phyloP scores from a whole-genome alignment of 2,329 filamentous ascomycete genomes.

The Verticillium isaacii region DNA sequence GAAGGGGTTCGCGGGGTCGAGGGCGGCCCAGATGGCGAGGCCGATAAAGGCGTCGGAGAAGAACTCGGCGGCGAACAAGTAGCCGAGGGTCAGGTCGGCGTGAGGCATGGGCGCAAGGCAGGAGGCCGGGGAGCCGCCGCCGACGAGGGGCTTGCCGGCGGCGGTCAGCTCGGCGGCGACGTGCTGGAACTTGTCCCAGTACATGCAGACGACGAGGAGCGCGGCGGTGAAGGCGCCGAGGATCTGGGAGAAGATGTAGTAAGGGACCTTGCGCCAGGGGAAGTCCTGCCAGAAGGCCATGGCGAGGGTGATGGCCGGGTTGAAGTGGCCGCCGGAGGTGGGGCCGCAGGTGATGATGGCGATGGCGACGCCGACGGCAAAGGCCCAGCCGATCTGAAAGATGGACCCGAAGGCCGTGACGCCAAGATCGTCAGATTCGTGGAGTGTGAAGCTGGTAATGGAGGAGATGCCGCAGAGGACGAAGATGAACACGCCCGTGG shows the following conservation, averaged over 20 bases:
- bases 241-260: constrained; percentile 53
- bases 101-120: constrained; percentile 51
- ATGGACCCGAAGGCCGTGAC: constrained; percentile 35
- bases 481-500: constrained; percentile 53
- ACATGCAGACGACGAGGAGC: constrained; percentile 50
- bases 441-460: constrained; percentile 43
- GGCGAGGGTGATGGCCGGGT: constrained; percentile 43
- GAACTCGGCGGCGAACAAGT: constrained; percentile 54
- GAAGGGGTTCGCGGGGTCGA: constrained; percentile 56
- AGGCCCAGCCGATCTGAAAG: constrained; percentile 51
- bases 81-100: constrained; percentile 44
- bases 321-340: constrained; percentile 48
- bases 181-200: constrained; percentile 40
- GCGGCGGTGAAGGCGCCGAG: constrained; percentile 52
- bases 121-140: constrained; percentile 43
- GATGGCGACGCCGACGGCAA: constrained; percentile 52
- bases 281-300: constrained; percentile 52
- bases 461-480: constrained; percentile 50
- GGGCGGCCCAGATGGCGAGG: constrained; percentile 51
- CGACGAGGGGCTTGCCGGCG: constrained; percentile 23
- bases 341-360: constrained; percentile 53
- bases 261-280: constrained; percentile 51
- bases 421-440: constrained; percentile 30
- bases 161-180: constrained; percentile 28
- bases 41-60: constrained; percentile 54